Evolutionary conservation across 1,284 basidiomycete species (phyloP).

Genomic region (Naganishia sp.): DNA sequence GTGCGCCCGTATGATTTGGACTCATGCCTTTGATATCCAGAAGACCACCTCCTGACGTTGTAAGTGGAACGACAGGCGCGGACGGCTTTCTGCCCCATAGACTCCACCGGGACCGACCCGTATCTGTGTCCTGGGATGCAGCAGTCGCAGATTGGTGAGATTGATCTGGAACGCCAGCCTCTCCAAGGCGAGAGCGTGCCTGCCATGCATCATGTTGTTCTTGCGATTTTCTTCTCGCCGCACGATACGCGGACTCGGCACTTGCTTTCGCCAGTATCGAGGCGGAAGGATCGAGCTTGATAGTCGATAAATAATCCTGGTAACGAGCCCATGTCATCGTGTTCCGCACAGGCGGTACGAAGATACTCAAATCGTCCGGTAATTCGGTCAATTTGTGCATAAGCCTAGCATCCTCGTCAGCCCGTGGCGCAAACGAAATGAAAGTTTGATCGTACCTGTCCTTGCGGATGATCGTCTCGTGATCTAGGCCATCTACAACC

Average conservation of each 20-base stretch:
- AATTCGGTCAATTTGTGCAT: conserved; percentile 32
- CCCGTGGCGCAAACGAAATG: background rate
- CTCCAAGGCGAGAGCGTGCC: conserved; percentile 47
- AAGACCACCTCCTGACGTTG: conserved; percentile 50
- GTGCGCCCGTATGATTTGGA: conserved; percentile 17
- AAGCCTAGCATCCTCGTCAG: conserved; percentile 33
- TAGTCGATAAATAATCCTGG: conserved; percentile 43
- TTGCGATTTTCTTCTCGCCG: conserved; percentile 32
- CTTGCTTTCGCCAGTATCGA: conserved; percentile 44
- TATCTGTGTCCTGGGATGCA: conserved; percentile 27
- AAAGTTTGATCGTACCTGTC: background rate
- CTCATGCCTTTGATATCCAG: conserved; percentile 47
- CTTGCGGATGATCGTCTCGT: background rate
- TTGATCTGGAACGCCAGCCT: conserved; percentile 40
- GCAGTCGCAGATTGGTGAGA: background rate
- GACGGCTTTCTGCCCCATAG: conserved; percentile 47
- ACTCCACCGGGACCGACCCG: conserved; percentile 41
- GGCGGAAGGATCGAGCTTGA: conserved; percentile 44
- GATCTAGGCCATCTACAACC: conserved; percentile 33
- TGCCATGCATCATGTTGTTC: conserved; percentile 41
- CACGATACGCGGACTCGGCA: conserved; percentile 34
- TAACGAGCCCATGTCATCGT: conserved; percentile 45
- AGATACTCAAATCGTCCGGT: conserved; percentile 46
- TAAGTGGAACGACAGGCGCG: conserved; percentile 41
- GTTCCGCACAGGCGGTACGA: conserved; percentile 44